Evolutionary conservation across 2,329 filamentous ascomycete species (phyloP), one percentile per base, ranked within the genome.

Genomic region (Pezicula radicicola): DNA sequence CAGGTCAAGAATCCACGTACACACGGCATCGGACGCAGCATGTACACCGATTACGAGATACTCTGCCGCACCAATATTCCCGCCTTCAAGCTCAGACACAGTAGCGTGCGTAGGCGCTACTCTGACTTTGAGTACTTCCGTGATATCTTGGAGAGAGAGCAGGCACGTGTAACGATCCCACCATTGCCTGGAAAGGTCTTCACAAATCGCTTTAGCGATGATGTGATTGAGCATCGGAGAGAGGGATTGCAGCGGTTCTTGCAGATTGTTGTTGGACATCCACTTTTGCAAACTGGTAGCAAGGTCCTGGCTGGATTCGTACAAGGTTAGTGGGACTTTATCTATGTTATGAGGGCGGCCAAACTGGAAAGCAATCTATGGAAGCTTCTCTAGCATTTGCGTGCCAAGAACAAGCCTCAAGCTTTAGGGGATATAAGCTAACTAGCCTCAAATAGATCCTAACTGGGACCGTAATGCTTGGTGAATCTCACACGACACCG

Each of bases 11-110:
- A 94, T 70, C 94, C 94, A 33, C 87, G 91, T 74, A 96, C 92
- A 27, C 91, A 96, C 72, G 94, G 95, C 69, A 91, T 94, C 67
- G 93, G 92, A 59, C 89, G 94, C 62, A 84, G 85, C 75, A 96
- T 96, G 91, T 97, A 97, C 78, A 99, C 94, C 50, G 94, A 95
- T 74, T 99, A 97, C 79, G 92, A 97, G 73, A 97, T 99, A 68
- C 82, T 96, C 64, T 96, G 94, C 77, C 87, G 89, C 65, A 99
- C 94, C 74, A 99, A 99, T 76, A 99, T 99, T 68, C 94, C 94
- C 53, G 92, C 94, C 63, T 99, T 99, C 82, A 97, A 97, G 77
- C 85, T 97, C 63, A 91, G 92, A 61, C 83, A 89, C 69, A 91
- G 86, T 59, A 84, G 85, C 62, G 94, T 99, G 56, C 91, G 92